A percentile compares a stretch with the other conserved stretches of the same genome.
Conservation (phyloP, 2,329 filamentous ascomycete genomes). For the Alternaria dauci region DNA sequence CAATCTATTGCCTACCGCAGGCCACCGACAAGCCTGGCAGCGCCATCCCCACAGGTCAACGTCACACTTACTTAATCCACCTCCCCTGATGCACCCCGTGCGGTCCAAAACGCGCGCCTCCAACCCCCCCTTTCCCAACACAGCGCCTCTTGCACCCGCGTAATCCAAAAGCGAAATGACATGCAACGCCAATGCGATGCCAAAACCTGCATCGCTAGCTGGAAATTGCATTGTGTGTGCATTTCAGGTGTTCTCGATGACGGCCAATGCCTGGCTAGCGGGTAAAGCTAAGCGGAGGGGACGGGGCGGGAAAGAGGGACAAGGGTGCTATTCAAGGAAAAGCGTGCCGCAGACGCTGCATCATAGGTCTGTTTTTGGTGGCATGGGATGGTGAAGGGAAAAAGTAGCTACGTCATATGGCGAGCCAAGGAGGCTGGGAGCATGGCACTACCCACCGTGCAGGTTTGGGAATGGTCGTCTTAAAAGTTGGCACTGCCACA, state of each 20-base stretch:
- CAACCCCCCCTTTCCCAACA: constrained; percentile 3
- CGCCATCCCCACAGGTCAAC: constrained; percentile 8
- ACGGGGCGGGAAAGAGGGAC: constrained; percentile 1
- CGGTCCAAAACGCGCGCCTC: neutral
- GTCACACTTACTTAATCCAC: constrained; percentile 13
- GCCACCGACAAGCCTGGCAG: constrained; percentile 2
- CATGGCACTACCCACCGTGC: neutral
- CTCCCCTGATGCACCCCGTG: neutral
- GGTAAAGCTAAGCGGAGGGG: constrained; percentile 1
- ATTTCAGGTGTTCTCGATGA: constrained; percentile 2
- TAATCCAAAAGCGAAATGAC: constrained; percentile 4
- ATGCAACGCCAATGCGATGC: neutral
- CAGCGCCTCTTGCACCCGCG: neutral
- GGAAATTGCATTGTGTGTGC: neutral
- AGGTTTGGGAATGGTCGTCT: constrained; percentile 2
- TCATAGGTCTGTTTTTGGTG: neutral
- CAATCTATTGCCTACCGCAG: constrained; percentile 3
- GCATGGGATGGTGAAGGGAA: neutral
- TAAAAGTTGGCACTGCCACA: constrained; percentile 22
- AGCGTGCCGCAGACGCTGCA: constrained; percentile 1
- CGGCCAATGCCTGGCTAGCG: constrained; percentile 1
- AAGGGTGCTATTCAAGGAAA: constrained; percentile 4
- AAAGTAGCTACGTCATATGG: constrained; percentile 15
- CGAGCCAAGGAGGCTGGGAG: constrained; percentile 13
- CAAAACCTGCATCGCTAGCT: neutral